Percentiles rank a stretch among this genome's conserved stretches.
Evolutionary conservation across 108 stramenopile species (phyloP).

Genomic region (Nitzschia palea): DNA sequence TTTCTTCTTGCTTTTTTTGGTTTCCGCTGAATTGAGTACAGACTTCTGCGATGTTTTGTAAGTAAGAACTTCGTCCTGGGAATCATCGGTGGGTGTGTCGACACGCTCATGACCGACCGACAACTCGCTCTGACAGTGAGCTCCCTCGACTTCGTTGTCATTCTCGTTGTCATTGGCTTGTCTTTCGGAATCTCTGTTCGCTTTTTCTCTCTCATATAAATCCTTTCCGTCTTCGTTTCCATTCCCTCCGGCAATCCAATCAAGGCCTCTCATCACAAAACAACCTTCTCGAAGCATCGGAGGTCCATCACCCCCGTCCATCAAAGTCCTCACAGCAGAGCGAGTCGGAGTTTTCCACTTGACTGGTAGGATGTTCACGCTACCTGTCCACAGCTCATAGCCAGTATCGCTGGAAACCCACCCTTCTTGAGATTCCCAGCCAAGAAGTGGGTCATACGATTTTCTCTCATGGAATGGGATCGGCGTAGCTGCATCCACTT

Average conservation of each 20-base stretch:
- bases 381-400: constrained; percentile 76
- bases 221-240: constrained; percentile 76
- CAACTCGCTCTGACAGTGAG: too few relatives aligned
- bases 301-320: constrained; percentile 90
- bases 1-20: constrained; percentile 40
- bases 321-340: constrained; percentile 65
- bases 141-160: background rate
- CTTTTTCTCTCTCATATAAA: constrained; percentile 69
- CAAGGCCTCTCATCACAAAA: constrained; percentile 69
- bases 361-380: constrained; percentile 53
- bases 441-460: background rate
- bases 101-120: too few relatives aligned
- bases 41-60: background rate
- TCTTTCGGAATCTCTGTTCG: constrained; percentile 53
- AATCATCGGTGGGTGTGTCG: too few relatives aligned
- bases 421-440: constrained; percentile 70
- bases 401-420: constrained; percentile 65
- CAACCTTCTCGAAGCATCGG: constrained; percentile 79
- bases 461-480: constrained; percentile 8
- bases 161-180: constrained; percentile 4
- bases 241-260: constrained; percentile 50
- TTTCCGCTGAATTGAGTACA: background rate
- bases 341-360: constrained; percentile 71
- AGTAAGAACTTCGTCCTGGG: too few relatives aligned
- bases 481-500: constrained; percentile 73